Conservation (phyloP, 768 basidiomycete species). For the Russula olivacea region DNA sequence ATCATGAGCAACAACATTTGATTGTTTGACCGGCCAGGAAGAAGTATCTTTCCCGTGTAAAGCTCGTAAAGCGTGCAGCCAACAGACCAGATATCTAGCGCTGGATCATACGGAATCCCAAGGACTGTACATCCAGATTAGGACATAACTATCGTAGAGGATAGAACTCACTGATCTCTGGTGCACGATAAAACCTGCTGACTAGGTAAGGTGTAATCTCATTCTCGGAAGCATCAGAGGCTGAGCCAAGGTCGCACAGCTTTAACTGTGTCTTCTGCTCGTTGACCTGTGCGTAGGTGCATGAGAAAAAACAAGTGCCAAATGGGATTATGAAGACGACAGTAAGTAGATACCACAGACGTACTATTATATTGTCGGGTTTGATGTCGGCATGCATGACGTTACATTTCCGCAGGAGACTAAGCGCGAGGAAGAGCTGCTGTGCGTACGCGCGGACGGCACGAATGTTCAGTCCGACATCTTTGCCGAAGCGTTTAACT, state of each 20-base stretch:
- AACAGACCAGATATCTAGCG: conserved; percentile 94
- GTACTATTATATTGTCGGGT: conserved; percentile 92
- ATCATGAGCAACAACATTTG: conserved; percentile 98
- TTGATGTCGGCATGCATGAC: conserved; percentile 99
- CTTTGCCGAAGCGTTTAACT: conserved; percentile 96
- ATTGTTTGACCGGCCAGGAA: conserved; percentile 94
- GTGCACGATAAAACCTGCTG: conserved; percentile 94
- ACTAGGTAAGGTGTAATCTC: conserved; percentile 98
- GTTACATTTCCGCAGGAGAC: conserved; percentile 79
- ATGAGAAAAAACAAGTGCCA: neutral
- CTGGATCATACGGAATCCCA: conserved; percentile 89
- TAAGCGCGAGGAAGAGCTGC: conserved; percentile 86
- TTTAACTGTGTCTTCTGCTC: conserved; percentile 92
- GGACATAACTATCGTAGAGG: neutral
- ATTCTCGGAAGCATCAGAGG: conserved; percentile 89
- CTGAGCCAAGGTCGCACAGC: conserved; percentile 95
- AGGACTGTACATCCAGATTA: conserved; percentile 53
- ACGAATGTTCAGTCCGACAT: conserved; percentile 90
- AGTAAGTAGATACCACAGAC: conserved; percentile 29
- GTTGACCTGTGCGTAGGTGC: conserved; percentile 58
- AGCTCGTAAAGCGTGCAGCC: conserved; percentile 96
- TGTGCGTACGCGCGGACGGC: conserved; percentile 99
- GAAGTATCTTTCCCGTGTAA: conserved; percentile 94
- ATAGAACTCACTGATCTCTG: conserved; percentile 82
- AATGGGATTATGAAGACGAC: neutral